phyloP scores from a whole-genome alignment of 805 yeast species.

The Saccharomycopsis lassenensis region DNA sequence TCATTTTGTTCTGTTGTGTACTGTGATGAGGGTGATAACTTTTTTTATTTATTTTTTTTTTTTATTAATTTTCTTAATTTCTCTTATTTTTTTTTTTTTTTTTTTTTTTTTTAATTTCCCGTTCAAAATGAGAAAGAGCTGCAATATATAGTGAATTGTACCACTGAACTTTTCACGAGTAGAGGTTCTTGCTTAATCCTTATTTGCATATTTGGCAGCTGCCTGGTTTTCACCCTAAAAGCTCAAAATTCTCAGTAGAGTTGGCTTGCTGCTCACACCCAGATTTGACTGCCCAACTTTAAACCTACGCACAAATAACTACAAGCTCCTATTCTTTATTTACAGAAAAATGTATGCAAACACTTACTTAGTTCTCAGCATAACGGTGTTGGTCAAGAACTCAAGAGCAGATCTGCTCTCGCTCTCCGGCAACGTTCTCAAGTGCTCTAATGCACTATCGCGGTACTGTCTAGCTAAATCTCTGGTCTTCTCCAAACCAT shows the following conservation, averaged over 20 bases:
- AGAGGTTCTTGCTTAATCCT: too few relatives aligned
- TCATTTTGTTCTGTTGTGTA: constrained; percentile 10
- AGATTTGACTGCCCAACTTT: too few relatives aligned
- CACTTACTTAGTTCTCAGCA: constrained; percentile 62
- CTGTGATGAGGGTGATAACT: not conserved
- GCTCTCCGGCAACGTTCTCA: constrained; percentile 71
- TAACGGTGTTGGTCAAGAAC: constrained; percentile 69
- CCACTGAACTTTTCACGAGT: too few relatives aligned
- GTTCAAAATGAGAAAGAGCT: too few relatives aligned
- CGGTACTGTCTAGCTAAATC: constrained; percentile 72
- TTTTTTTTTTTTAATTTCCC: not conserved
- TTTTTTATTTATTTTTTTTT: not conserved
- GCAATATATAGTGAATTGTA: too few relatives aligned
- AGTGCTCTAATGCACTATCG: constrained; percentile 57
- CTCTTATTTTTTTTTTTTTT: not conserved
- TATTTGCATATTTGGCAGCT: too few relatives aligned
- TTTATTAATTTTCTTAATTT: not conserved
- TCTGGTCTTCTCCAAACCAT: constrained; percentile 70
- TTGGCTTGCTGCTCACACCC: too few relatives aligned
- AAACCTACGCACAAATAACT: too few relatives aligned
- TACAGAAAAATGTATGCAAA: not conserved
- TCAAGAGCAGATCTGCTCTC: constrained; percentile 84
- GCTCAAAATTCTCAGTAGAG: too few relatives aligned
- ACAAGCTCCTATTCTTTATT: too few relatives aligned
- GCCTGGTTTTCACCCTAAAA: too few relatives aligned